These are phyloP conservation scores for Amoeboaphelidium protococcarum DNA, from an alignment of 371 early-diverging fungal genomes.

Conservation along the genomic window DNA sequence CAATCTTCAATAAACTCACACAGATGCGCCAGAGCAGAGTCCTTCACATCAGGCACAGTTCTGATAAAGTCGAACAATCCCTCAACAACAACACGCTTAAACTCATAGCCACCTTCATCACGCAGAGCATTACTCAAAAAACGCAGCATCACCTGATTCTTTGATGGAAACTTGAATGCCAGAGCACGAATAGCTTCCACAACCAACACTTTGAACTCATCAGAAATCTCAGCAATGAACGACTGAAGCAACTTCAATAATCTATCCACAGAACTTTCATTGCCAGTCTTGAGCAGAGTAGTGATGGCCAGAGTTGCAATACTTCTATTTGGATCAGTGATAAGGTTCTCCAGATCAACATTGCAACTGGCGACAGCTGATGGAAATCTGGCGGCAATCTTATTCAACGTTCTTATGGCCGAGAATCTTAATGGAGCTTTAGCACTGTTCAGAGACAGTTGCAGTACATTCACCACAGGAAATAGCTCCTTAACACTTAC, in stretches of 20 bases:
- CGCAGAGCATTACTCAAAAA: constrained; percentile 75
- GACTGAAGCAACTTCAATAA: constrained; percentile 90
- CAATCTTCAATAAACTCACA: constrained; percentile 99
- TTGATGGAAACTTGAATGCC: constrained; percentile 84
- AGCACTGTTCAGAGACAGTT: constrained; percentile 68
- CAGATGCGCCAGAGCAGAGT: constrained; percentile 71
- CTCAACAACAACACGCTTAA: constrained; percentile 81
- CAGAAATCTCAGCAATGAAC: constrained; percentile 89
- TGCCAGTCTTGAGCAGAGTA: constrained; percentile 90
- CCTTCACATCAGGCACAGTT: constrained; percentile 71
- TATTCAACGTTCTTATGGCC: constrained; percentile 79
- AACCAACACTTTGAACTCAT: constrained; percentile 92
- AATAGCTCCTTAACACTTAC: constrained; percentile 57
- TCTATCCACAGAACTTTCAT: constrained; percentile 84
- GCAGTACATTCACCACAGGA: constrained; percentile 69
- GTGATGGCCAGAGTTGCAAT: constrained; percentile 97
- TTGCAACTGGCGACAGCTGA: constrained; percentile 80
- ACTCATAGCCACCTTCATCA: constrained; percentile 92
- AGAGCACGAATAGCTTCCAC: constrained; percentile 87
- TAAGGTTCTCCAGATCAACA: constrained; percentile 84
- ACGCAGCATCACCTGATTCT: constrained; percentile 67
- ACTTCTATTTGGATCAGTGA: constrained; percentile 82
- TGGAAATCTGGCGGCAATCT: constrained; percentile 60
- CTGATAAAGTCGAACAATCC: constrained; percentile 86
- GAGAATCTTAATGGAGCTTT: constrained; percentile 83